Percentiles rank a stretch among this genome's conserved stretches.
Evolutionary conservation across 179 eudicot species (phyloP).

Genomic region (Actinidia arguta): DNA sequence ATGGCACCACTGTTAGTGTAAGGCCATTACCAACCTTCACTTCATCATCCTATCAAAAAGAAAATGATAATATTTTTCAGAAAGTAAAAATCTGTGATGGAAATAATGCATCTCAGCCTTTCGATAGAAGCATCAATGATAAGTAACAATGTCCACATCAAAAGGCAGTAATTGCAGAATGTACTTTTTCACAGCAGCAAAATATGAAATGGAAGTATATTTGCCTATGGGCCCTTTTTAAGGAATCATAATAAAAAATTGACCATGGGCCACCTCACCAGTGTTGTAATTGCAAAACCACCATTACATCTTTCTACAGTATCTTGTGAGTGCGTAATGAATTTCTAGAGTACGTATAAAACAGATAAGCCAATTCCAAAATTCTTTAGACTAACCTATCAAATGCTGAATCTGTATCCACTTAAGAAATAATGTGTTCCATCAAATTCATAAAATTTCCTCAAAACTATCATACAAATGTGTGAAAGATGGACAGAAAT

Average conservation of each 20-base stretch:
- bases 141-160: neutral
- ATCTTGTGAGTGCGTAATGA: neutral
- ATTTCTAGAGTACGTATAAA: neutral
- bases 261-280: too few species aligned
- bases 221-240: too few species aligned
- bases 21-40: constrained; percentile 35
- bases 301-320: too few species aligned
- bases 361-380: neutral
- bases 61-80: constrained; percentile 12
- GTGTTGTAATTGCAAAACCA: too few species aligned
- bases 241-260: too few species aligned
- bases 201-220: neutral
- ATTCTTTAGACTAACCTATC: neutral
- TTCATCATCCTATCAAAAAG: constrained; percentile 45
- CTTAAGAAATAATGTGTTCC: neutral
- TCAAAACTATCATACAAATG: neutral
- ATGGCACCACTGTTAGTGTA: constrained; percentile 39
- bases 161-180: neutral
- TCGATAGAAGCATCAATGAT: constrained; percentile 2
- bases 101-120: constrained; percentile 13
- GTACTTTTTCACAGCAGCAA: neutral
- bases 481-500: neutral
- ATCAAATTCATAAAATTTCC: constrained; percentile 5
- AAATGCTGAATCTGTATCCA: neutral
- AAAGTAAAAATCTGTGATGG: neutral